These are phyloP conservation scores for Phragmites australis DNA, from an alignment of 176 grass and related monocot species.

Conservation along the genomic window DNA sequence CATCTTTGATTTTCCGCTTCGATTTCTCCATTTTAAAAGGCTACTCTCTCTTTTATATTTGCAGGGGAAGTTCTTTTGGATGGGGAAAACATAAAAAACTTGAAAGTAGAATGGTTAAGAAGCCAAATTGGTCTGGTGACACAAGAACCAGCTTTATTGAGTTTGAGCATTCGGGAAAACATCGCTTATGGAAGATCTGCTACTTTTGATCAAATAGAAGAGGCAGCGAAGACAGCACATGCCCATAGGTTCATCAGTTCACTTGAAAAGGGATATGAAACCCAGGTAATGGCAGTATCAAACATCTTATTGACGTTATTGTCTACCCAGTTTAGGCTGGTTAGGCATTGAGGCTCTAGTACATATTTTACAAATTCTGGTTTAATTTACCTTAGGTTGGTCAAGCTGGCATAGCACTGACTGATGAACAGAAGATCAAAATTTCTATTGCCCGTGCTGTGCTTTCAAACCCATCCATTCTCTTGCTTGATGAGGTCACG, in stretches of 20 bases:
- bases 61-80: conserved; percentile 98
- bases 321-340: conserved; percentile 1
- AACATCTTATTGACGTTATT: conserved; percentile 2
- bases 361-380: conserved; percentile 37
- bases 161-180: conserved; percentile 96
- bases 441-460: conserved; percentile 96
- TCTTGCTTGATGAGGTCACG: conserved; percentile 94
- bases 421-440: conserved; percentile 99
- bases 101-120: conserved; percentile 97
- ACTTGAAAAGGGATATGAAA: conserved; percentile 93
- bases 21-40: conserved; percentile 26
- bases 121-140: conserved; percentile 99
- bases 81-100: conserved; percentile 97
- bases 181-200: conserved; percentile 95
- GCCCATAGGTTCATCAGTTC: conserved; percentile 96
- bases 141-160: conserved; percentile 93
- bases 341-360: conserved; percentile 22
- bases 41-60: conserved; percentile 23
- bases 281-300: conserved; percentile 66
- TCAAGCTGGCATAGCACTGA: conserved; percentile 75
- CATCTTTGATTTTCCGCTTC: conserved; percentile 15
- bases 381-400: conserved; percentile 65
- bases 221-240: conserved; percentile 98
- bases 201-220: conserved; percentile 94
- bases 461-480: conserved; percentile 94